These are phyloP conservation scores for Carnegiea gigantea DNA, from an alignment of 179 eudicot genomes.

Conservation along the genomic window DNA sequence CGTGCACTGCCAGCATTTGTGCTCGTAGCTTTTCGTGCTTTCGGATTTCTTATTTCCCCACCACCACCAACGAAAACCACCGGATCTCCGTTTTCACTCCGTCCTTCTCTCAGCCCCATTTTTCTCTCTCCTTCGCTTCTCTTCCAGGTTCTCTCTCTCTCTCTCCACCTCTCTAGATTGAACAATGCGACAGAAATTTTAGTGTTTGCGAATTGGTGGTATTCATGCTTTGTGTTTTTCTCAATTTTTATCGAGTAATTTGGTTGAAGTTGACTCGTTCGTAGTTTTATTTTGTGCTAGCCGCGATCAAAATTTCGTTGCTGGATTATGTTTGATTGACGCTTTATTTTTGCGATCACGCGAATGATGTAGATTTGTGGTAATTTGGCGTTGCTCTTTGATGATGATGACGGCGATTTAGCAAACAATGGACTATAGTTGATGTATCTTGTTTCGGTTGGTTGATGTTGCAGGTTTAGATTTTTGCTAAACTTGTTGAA, in stretches of 20 bases:
- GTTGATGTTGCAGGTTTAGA: background rate
- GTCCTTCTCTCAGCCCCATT: background rate
- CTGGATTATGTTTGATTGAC: background rate
- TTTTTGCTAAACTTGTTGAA: background rate
- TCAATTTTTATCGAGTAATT: background rate
- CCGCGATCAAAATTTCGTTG: background rate
- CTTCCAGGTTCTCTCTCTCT: background rate
- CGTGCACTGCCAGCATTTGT: no score
- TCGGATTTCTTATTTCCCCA: slow-evolving; percentile 4
- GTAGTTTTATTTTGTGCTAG: background rate
- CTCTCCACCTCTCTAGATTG: background rate
- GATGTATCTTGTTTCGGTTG: background rate
- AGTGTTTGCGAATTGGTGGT: background rate
- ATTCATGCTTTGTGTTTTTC: background rate
- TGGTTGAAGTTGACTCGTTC: background rate
- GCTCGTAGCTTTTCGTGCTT: background rate
- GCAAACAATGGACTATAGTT: background rate
- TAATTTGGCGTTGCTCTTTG: background rate
- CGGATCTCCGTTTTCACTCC: background rate
- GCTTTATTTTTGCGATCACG: background rate
- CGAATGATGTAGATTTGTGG: background rate
- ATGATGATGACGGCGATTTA: background rate
- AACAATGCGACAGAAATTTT: background rate
- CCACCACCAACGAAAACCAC: background rate
- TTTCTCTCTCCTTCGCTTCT: slow-evolving; percentile 16